These are phyloP conservation scores for Mallotus japonicus DNA, from an alignment of 441 rosid species.

Conservation along the genomic window DNA sequence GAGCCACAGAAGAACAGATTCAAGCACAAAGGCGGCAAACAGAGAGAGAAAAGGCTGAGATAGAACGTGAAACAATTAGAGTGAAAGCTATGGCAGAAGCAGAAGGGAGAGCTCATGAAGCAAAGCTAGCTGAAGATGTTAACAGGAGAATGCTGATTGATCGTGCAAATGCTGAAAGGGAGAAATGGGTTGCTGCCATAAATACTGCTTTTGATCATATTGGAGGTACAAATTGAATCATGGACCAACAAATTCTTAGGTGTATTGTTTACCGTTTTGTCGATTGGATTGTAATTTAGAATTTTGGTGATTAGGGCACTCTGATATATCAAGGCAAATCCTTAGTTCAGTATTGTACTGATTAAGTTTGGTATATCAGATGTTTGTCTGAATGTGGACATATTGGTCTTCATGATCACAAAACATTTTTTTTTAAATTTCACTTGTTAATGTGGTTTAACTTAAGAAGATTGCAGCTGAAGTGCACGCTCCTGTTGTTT, in stretches of 20 bases:
- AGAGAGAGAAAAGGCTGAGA: slow-evolving; percentile 94
- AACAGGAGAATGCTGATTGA: slow-evolving; percentile 84
- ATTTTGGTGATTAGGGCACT: neutral
- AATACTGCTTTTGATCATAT: slow-evolving; percentile 93
- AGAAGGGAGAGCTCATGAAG: slow-evolving; percentile 98
- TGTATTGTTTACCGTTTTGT: neutral
- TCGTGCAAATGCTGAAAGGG: slow-evolving; percentile 96
- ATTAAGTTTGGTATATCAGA: neutral
- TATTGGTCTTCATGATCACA: no score
- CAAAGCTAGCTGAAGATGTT: slow-evolving; percentile 92
- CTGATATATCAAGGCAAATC: neutral
- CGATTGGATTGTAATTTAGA: neutral
- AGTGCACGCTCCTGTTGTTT: slow-evolving; percentile 21
- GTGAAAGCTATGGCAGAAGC: slow-evolving; percentile 96
- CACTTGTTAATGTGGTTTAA: slow-evolving; percentile 12
- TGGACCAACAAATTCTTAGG: neutral
- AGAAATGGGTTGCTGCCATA: slow-evolving; percentile 97
- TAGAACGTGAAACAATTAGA: slow-evolving; percentile 94
- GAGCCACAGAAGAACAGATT: slow-evolving; percentile 96
- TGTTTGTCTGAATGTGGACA: no score
- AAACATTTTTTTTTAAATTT: no score
- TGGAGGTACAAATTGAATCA: slow-evolving; percentile 59
- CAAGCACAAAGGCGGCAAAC: slow-evolving; percentile 91
- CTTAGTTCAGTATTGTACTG: neutral
- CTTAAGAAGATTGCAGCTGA: slow-evolving; percentile 13